A percentile compares a stretch with the other conserved stretches of the same genome.
Conservation (phyloP, 1,284 basidiomycete genomes). For the Veloporphyrellus conicus region DNA sequence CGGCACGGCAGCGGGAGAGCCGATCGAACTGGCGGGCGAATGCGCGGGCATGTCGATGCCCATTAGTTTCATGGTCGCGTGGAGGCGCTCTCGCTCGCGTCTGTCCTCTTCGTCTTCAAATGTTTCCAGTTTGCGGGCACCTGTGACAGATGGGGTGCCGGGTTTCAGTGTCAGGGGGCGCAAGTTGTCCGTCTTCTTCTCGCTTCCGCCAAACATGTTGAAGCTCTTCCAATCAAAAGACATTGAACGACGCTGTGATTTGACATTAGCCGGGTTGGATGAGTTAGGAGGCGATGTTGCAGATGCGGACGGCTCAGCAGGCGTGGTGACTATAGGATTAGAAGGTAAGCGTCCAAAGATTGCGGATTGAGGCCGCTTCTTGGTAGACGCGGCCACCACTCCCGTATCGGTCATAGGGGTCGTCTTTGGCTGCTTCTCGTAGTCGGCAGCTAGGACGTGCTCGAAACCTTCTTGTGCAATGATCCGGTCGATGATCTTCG, state of each 20-base stretch:
- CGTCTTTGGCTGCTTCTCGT: conserved; percentile 53
- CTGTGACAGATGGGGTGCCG: conserved; percentile 49
- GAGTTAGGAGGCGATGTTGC: conserved; percentile 37
- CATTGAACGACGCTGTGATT: conserved; percentile 64
- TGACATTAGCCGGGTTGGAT: conserved; percentile 33
- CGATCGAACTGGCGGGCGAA: conserved; percentile 28
- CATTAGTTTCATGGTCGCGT: conserved; percentile 89
- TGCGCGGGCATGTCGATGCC: conserved; percentile 65
- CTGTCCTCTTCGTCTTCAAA: conserved; percentile 83
- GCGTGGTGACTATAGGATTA: conserved; percentile 34
- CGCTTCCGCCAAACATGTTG: conserved; percentile 57
- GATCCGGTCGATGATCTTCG: conserved; percentile 94
- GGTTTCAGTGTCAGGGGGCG: conserved; percentile 72
- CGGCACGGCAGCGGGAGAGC: conserved; percentile 31
- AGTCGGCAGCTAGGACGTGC: conserved; percentile 86
- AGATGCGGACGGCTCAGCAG: conserved; percentile 33
- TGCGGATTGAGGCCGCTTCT: conserved; percentile 57
- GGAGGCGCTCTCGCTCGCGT: conserved; percentile 75
- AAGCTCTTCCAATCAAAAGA: conserved; percentile 80
- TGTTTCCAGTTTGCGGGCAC: conserved; percentile 71
- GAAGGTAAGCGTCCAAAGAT: conserved; percentile 47
- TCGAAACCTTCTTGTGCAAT: conserved; percentile 92
- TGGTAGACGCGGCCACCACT: conserved; percentile 29
- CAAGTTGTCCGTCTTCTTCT: conserved; percentile 59
- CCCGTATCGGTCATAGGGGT: conserved; percentile 23